A percentile compares a stretch with the other conserved stretches of the same genome.
phyloP scores from a whole-genome alignment of 805 yeast genomes.

The Candida manassasensis region DNA sequence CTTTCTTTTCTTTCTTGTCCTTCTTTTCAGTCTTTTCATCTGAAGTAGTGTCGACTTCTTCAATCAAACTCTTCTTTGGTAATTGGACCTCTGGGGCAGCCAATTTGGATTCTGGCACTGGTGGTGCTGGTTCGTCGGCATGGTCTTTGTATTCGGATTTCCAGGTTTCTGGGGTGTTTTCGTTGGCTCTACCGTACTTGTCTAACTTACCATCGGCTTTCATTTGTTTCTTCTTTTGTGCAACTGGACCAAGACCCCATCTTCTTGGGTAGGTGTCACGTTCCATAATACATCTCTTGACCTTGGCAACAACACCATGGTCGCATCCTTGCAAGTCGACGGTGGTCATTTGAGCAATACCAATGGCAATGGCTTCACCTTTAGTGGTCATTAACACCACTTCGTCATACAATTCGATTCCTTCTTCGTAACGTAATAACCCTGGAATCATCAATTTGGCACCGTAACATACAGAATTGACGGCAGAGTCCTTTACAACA shows the following conservation, averaged over 20 bases:
- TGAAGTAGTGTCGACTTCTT: slow-evolving; percentile 31
- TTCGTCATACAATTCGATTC: slow-evolving; percentile 95
- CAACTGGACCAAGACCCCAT: slow-evolving; percentile 99
- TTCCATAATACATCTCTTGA: slow-evolving; percentile 99
- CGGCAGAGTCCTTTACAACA: slow-evolving; percentile 91
- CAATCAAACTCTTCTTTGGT: slow-evolving; percentile 49
- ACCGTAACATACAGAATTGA: slow-evolving; percentile 97
- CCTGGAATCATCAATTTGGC: slow-evolving; percentile 99
- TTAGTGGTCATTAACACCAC: slow-evolving; percentile 97
- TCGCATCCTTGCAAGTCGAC: slow-evolving; percentile 95
- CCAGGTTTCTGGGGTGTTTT: slow-evolving; percentile 92
- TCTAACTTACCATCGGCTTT: slow-evolving; percentile 96
- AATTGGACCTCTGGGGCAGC: slow-evolving; percentile 41
- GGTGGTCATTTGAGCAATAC: slow-evolving; percentile 97
- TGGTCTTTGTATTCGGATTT: slow-evolving; percentile 76
- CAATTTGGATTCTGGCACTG: slow-evolving; percentile 51
- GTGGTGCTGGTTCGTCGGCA: slow-evolving; percentile 54
- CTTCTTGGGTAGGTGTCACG: slow-evolving; percentile 98
- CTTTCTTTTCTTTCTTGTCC: slow-evolving; percentile 28
- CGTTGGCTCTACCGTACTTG: slow-evolving; percentile 90
- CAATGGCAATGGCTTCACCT: slow-evolving; percentile 99
- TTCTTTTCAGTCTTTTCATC: slow-evolving; percentile 16
- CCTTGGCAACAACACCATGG: slow-evolving; percentile 98
- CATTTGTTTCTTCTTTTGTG: slow-evolving; percentile 96
- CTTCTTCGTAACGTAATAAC: slow-evolving; percentile 93